Percentiles rank a stretch among this genome's conserved stretches.
Evolutionary conservation across 495 filamentous ascomycete species (phyloP).

Genomic region (Delitschia confertaspora): DNA sequence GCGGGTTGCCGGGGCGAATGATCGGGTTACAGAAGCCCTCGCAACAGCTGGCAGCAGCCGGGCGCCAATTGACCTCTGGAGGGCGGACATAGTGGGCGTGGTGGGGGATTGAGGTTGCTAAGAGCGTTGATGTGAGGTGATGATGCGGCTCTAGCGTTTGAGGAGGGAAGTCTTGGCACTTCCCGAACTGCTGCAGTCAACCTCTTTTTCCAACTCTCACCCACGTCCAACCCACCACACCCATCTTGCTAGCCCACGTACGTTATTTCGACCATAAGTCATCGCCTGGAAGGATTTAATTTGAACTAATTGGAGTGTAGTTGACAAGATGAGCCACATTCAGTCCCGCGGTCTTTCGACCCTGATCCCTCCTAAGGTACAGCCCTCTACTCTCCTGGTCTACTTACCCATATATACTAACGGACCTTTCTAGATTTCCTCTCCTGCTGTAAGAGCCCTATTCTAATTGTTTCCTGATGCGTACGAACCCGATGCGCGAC

Average conservation of each 20-base stretch:
- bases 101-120: not conserved
- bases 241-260: constrained; percentile 23
- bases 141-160: not conserved
- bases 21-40: constrained; percentile 9
- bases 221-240: constrained; percentile 12
- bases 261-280: not conserved
- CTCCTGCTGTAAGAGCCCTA: constrained; percentile 70
- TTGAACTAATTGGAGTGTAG: constrained; percentile 24
- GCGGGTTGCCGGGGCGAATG: constrained; percentile 10
- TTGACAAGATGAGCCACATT: constrained; percentile 80
- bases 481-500: constrained; percentile 14
- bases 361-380: constrained; percentile 95
- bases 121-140: not conserved
- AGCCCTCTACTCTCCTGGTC: constrained; percentile 25
- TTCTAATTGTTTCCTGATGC: constrained; percentile 15
- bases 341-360: constrained; percentile 85
- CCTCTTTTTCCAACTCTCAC: constrained; percentile 5
- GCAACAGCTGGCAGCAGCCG: constrained; percentile 13
- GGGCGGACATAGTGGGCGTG: constrained; percentile 21
- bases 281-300: not conserved
- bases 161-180: not conserved
- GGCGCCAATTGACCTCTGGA: constrained; percentile 28
- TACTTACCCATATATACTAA: constrained; percentile 25
- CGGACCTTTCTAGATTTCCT: constrained; percentile 56
- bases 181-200: constrained; percentile 3